Percentiles rank a stretch among this genome's conserved stretches.
Conservation (phyloP, 208 protist genomes). For the Acanthamoeba lenticulata region DNA sequence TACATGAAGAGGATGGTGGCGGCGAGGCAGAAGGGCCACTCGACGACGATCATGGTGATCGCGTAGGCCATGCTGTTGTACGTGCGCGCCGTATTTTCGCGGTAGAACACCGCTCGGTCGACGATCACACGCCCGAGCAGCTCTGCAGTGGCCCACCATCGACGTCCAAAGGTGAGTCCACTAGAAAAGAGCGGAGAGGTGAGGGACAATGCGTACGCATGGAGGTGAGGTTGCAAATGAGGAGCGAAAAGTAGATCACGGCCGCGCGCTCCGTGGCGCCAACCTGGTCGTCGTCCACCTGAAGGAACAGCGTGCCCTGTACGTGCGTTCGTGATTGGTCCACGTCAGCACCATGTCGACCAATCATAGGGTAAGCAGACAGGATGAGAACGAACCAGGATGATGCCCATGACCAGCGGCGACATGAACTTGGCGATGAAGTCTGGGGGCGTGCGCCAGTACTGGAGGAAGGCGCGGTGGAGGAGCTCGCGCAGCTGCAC, state of each 20-base stretch:
- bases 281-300: conserved; percentile 28
- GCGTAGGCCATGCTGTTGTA: conserved; percentile 54
- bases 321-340: neutral
- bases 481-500: neutral
- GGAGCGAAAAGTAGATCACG: conserved; percentile 42
- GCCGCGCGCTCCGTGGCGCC: conserved; percentile 21
- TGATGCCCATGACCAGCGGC: neutral
- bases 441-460: conserved; percentile 47
- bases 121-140: neutral
- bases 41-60: conserved; percentile 42
- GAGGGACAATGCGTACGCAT: conserved; percentile 14
- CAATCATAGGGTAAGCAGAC: neutral
- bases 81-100: conserved; percentile 23
- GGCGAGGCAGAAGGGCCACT: neutral
- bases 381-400: neutral
- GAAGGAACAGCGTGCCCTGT: conserved; percentile 40
- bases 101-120: conserved; percentile 39
- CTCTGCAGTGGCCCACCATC: too few relatives aligned
- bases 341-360: neutral
- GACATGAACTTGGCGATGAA: conserved; percentile 36
- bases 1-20: neutral
- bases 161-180: too few relatives aligned
- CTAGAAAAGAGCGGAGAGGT: too few relatives aligned
- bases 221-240: conserved; percentile 50
- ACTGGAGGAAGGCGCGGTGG: neutral